Base-by-base conservation (phyloP, 495 filamentous ascomycete genomes). In the Xylaria palmicola region DNA sequence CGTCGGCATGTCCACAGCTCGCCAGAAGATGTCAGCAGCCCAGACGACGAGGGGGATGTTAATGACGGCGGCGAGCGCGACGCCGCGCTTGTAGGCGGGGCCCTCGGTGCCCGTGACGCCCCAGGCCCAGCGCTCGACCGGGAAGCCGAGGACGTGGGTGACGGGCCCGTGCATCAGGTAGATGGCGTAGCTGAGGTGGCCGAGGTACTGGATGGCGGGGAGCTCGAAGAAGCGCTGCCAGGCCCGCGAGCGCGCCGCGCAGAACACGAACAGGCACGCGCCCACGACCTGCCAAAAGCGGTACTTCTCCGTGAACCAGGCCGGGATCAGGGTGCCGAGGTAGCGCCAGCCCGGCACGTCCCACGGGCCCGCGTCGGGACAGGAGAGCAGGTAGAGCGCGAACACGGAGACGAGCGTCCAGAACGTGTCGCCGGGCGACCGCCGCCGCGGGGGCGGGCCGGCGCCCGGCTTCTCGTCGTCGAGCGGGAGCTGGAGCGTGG, bases 141-240 rank as follows among this genome's bases (percentile, higher is more conserved):
- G 56, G 56, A 75, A 81, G 4, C 79, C 79, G 2, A 77, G 20
- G 4, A 74, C 75, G 52, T 83, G 79, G 54, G 74, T 59, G 0
- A 81, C 73, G 13, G 81, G 81, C 0, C 81, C 81, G 64, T 84
- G 81, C 68, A 83, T 73, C 19, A 84, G 71, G 59, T 84, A 84
- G 9, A 84, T 62, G 30, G 78, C 74, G 60, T 80, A 84, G 53
- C 75, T 79, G 45, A 83, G 81, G 54, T 69, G 72, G 44, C 80
- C 81, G 8, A 83, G 65, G 65, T 84, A 83, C 62, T 81, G 77
- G 12, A 74, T 68, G 5, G 59, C 17, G 4, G 57, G 20, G 17
- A 63, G 58, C 36, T 72, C 72, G 52, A 79, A 79, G 27, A 75
- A 48, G 37, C 65, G 62, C 64, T 73, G 72, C 76, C 74, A 78